Conservation (phyloP, 2,329 filamentous ascomycete species). For the Chrysosphaeria jannelii region DNA sequence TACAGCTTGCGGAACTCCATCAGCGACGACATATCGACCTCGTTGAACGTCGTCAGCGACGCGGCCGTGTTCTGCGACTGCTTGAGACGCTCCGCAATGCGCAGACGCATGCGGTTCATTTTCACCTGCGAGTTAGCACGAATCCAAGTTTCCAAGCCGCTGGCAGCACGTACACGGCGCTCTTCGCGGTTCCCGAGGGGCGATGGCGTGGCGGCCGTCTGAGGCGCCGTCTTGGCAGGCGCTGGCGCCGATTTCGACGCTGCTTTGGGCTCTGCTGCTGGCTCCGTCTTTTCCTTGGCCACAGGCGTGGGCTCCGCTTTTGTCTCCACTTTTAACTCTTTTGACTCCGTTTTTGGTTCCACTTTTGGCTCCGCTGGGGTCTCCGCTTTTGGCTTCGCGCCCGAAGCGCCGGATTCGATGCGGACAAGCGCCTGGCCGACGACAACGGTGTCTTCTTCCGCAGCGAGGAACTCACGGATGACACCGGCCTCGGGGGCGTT, state of each 20-base stretch:
- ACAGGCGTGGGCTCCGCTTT: conserved; percentile 2
- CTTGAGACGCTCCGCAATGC: conserved; percentile 92
- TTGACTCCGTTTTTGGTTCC: no score
- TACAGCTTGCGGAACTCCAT: conserved; percentile 95
- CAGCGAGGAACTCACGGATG: conserved; percentile 74
- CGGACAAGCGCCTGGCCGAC: conserved; percentile 80
- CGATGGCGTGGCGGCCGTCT: conserved; percentile 11
- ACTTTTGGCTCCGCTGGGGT: conserved; percentile 4
- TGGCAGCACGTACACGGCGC: conserved; percentile 42
- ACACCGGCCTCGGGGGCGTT: conserved; percentile 76
- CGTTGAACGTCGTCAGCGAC: conserved; percentile 92
- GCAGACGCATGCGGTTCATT: conserved; percentile 98
- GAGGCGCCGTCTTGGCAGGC: conserved; percentile 8
- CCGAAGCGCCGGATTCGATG: conserved; percentile 41
- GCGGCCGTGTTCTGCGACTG: conserved; percentile 97
- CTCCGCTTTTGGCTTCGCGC: conserved; percentile 14
- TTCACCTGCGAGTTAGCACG: conserved; percentile 36
- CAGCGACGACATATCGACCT: conserved; percentile 93
- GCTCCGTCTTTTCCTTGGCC: conserved; percentile 8
- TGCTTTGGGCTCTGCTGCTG: conserved; percentile 10
- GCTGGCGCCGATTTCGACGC: conserved; percentile 4
- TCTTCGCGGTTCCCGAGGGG: conserved; percentile 52
- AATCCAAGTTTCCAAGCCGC: neutral
- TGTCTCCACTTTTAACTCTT: no score
- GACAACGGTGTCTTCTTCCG: conserved; percentile 80